A percentile compares a stretch with the other conserved stretches of the same genome.
These are phyloP conservation scores for Taphrina deformans DNA, from an alignment of 1,139 yeast species.

Conservation along the genomic window DNA sequence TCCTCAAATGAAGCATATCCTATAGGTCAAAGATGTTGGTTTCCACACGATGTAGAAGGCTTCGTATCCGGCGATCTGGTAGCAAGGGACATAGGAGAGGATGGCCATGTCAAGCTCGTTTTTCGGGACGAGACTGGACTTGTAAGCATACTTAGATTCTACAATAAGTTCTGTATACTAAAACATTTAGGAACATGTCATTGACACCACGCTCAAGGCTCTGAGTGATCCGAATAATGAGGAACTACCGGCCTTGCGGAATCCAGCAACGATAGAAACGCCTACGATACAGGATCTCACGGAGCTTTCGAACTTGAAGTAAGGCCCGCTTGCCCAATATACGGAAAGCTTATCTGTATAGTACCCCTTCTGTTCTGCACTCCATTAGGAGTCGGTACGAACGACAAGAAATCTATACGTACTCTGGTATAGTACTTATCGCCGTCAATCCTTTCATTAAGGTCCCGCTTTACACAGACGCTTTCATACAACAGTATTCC, in stretches of 20 bases:
- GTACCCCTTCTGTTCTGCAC: conserved; percentile 90
- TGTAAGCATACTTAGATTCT: conserved; percentile 38
- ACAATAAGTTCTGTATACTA: not conserved
- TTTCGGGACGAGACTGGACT: conserved; percentile 62
- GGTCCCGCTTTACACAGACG: conserved; percentile 84
- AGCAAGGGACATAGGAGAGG: conserved; percentile 49
- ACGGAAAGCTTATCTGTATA: conserved; percentile 75
- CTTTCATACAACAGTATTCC: conserved; percentile 89
- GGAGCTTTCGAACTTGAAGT: conserved; percentile 83
- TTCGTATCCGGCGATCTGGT: conserved; percentile 88
- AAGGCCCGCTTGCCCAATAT: conserved; percentile 80
- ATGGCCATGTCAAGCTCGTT: conserved; percentile 55
- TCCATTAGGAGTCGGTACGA: conserved; percentile 82
- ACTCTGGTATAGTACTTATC: conserved; percentile 93
- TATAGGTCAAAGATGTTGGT: conserved; percentile 77
- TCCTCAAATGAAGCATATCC: conserved; percentile 3
- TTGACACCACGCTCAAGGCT: conserved; percentile 45
- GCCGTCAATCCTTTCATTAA: conserved; percentile 95
- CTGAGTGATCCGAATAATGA: conserved; percentile 59
- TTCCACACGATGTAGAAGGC: conserved; percentile 81
- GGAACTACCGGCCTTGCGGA: conserved; percentile 73
- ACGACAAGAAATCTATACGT: conserved; percentile 87
- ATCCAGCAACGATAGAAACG: conserved; percentile 85
- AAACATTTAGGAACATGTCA: conserved; percentile 11
- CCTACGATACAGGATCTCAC: conserved; percentile 84